These are phyloP conservation scores for Phytophthora brassicae DNA, from an alignment of 352 stramenopile species.

Conservation along the genomic window DNA sequence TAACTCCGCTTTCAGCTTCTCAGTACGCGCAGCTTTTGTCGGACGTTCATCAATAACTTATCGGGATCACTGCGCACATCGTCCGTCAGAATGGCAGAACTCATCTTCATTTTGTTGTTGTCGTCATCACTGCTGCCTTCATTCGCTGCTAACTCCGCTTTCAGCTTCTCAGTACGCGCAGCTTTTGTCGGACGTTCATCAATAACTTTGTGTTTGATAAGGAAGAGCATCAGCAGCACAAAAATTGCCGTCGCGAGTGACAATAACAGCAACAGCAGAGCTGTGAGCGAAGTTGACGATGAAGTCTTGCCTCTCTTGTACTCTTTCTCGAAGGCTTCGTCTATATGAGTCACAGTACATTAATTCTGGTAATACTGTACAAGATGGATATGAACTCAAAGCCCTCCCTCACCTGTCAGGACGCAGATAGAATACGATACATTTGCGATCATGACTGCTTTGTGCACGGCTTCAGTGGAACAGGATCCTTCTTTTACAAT, in stretches of 20 bases:
- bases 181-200: conserved; percentile 29
- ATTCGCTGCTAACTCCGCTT: conserved; percentile 11
- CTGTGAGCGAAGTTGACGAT: conserved; percentile 28
- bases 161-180: conserved; percentile 16
- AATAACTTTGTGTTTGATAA: conserved; percentile 31
- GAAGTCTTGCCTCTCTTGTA: conserved; percentile 19
- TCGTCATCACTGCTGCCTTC: conserved; percentile 25
- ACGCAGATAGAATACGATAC: conserved; percentile 30
- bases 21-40: conserved; percentile 15
- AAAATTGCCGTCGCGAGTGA: conserved; percentile 20
- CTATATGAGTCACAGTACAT: not conserved
- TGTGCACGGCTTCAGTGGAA: conserved; percentile 7
- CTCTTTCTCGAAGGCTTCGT: conserved; percentile 24
- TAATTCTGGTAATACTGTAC: not conserved
- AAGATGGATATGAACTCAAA: not conserved
- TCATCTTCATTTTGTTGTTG: conserved; percentile 27
- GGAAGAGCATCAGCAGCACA: conserved; percentile 24
- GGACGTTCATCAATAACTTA: conserved; percentile 31
- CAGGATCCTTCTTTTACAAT: conserved; percentile 5
- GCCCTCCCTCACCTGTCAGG: conserved; percentile 20
- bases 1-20: conserved; percentile 22
- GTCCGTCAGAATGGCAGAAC: conserved; percentile 31
- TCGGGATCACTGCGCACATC: conserved; percentile 55
- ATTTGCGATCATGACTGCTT: conserved; percentile 20
- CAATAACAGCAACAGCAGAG: conserved; percentile 23